Evolutionary conservation across 768 basidiomycete genomes (phyloP).

Genomic region (Auricularia auricula-judae): DNA sequence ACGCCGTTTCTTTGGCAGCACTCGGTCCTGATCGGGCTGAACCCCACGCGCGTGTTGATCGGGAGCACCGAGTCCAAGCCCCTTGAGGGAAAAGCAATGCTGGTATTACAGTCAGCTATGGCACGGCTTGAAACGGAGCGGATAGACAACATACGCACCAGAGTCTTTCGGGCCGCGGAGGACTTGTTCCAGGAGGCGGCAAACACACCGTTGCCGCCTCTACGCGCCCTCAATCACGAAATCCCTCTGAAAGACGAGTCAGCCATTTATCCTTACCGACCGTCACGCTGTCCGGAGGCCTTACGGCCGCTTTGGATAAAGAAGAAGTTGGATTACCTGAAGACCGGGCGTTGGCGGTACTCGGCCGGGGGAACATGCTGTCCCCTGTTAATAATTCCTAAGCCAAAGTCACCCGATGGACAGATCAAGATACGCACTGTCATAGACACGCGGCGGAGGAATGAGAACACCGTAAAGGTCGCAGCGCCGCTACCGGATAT

Average conservation of each 20-base stretch:
- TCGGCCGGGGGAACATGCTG: neutral
- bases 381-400: slow-evolving; percentile 4
- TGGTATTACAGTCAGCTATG: neutral
- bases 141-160: slow-evolving; percentile 3
- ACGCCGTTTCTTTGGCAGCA: slow-evolving; percentile 1
- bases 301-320: no score
- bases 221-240: no score
- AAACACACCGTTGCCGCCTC: neutral
- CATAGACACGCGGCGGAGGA: slow-evolving; percentile 2
- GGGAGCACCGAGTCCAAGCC: no score
- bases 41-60: no score
- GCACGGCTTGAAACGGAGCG: neutral
- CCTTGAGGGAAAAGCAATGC: neutral
- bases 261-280: no score
- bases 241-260: no score
- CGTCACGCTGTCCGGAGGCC: no score
- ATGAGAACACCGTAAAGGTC: slow-evolving; percentile 6
- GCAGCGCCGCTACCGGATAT: neutral
- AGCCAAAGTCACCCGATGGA: neutral
- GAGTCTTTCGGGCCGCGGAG: slow-evolving; percentile 3
- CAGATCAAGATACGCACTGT: neutral
- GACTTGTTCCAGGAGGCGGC: slow-evolving; percentile 5
- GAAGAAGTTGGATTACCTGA: no score
- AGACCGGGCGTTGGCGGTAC: no score
- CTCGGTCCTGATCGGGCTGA: no score